Percentiles rank a stretch among this genome's conserved stretches.
Evolutionary conservation across 805 yeast species (phyloP).

Genomic region (Blastobotrys americana): DNA sequence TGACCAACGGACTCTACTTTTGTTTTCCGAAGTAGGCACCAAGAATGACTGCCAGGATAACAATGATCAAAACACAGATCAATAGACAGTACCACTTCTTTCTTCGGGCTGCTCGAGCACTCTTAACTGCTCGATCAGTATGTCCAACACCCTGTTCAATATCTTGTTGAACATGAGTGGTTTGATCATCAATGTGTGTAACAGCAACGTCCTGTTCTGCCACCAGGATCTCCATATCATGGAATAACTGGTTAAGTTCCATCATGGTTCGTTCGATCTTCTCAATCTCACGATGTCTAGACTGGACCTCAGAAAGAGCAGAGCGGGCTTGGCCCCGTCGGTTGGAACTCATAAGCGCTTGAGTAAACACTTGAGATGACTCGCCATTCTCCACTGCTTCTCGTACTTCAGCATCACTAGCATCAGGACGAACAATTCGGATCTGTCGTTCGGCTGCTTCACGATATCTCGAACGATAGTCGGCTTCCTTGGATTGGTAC

Average conservation of each 20-base stretch:
- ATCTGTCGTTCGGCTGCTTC: conserved; percentile 90
- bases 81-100: conserved; percentile 82
- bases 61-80: conserved; percentile 33
- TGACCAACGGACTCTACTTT: too few species aligned
- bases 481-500: conserved; percentile 78
- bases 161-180: conserved; percentile 77
- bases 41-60: conserved; percentile 26
- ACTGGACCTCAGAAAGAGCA: conserved; percentile 91
- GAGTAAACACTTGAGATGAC: conserved; percentile 88
- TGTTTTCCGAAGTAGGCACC: conserved; percentile 15
- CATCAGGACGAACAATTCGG: conserved; percentile 51
- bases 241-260: conserved; percentile 88
- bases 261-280: conserved; percentile 93
- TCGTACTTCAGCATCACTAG: conserved; percentile 69
- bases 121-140: conserved; percentile 79
- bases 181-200: conserved; percentile 73
- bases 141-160: conserved; percentile 93
- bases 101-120: conserved; percentile 84
- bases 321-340: conserved; percentile 72
- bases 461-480: conserved; percentile 75
- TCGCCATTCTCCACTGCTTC: conserved; percentile 76
- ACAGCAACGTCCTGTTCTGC: conserved; percentile 90
- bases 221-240: conserved; percentile 93
- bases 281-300: conserved; percentile 89
- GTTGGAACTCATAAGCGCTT: conserved; percentile 47